Conservation (phyloP, 169 alveolate species). For the Perkinsus olseni region DNA sequence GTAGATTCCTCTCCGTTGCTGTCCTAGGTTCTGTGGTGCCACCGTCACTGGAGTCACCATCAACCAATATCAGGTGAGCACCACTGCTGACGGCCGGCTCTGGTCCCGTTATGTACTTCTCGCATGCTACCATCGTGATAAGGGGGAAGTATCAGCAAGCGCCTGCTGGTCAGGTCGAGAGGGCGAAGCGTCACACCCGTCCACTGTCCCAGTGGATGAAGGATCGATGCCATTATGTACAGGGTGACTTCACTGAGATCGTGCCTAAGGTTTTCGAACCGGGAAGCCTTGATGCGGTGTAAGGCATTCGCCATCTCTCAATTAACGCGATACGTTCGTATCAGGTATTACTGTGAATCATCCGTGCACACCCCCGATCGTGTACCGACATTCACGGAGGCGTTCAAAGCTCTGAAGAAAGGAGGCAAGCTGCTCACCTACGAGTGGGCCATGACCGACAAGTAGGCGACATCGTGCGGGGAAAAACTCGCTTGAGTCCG, state of each 20-base stretch:
- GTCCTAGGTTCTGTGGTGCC: neutral
- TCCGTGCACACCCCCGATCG: slow-evolving; percentile 2
- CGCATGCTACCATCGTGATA: too few relatives aligned
- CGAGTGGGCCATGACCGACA: slow-evolving; percentile 11
- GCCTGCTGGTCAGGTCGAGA: neutral
- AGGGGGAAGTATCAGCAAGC: too few relatives aligned
- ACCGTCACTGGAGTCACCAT: neutral
- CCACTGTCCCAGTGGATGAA: neutral
- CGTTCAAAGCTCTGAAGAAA: neutral
- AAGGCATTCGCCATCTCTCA: neutral
- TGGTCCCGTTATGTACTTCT: neutral
- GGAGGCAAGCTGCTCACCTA: neutral
- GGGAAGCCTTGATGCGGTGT: neutral
- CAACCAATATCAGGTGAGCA: neutral
- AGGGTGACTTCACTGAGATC: slow-evolving; percentile 1
- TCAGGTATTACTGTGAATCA: neutral
- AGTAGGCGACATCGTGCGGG: neutral
- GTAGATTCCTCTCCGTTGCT: too few relatives aligned
- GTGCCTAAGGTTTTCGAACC: neutral
- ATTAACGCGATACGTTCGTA: neutral
- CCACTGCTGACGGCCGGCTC: neutral
- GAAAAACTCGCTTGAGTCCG: neutral
- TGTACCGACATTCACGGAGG: neutral
- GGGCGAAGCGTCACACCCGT: neutral
- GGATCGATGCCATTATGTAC: neutral